These are phyloP conservation scores for Fusarium sp. DNA, from an alignment of 2,329 filamentous ascomycete species.

Conservation along the genomic window DNA sequence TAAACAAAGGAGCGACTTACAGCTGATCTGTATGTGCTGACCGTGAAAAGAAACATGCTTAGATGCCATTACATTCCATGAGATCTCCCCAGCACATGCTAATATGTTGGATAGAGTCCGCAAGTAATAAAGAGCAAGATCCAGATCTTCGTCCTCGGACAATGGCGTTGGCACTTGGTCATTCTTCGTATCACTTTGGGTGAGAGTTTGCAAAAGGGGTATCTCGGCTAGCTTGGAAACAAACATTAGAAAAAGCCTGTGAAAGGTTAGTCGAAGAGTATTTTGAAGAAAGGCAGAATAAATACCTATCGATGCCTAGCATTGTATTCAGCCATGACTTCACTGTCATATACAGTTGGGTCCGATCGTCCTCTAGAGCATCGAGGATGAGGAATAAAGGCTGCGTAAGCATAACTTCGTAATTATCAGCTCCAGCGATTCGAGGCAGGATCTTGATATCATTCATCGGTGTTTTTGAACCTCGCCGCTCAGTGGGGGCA, in stretches of 20 bases:
- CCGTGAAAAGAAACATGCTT: conserved; percentile 56
- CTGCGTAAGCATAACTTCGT: conserved; percentile 79
- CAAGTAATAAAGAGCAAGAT: conserved; percentile 82
- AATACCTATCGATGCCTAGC: conserved; percentile 71
- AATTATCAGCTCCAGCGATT: conserved; percentile 68
- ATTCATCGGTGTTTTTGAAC: conserved; percentile 57
- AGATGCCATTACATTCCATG: conserved; percentile 76
- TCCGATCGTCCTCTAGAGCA: conserved; percentile 75
- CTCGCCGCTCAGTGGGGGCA: conserved; percentile 60
- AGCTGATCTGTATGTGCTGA: conserved; percentile 52
- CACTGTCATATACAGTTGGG: conserved; percentile 79
- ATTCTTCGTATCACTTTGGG: conserved; percentile 27
- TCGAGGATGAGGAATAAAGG: conserved; percentile 87
- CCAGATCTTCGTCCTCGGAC: conserved; percentile 73
- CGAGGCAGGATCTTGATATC: conserved; percentile 53
- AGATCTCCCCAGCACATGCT: conserved; percentile 71
- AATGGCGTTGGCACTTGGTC: conserved; percentile 45
- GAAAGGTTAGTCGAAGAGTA: conserved; percentile 1
- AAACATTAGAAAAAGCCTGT: conserved; percentile 70
- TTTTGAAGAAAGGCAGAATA: neutral
- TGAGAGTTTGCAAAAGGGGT: conserved; percentile 57
- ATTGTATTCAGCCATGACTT: conserved; percentile 82
- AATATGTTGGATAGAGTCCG: conserved; percentile 79
- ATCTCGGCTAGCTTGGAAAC: conserved; percentile 68
- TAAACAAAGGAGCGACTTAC: conserved; percentile 55